Percentiles rank a stretch among this genome's conserved stretches.
Conservation (phyloP, 345 rosid species). For the Acer saccharum region DNA sequence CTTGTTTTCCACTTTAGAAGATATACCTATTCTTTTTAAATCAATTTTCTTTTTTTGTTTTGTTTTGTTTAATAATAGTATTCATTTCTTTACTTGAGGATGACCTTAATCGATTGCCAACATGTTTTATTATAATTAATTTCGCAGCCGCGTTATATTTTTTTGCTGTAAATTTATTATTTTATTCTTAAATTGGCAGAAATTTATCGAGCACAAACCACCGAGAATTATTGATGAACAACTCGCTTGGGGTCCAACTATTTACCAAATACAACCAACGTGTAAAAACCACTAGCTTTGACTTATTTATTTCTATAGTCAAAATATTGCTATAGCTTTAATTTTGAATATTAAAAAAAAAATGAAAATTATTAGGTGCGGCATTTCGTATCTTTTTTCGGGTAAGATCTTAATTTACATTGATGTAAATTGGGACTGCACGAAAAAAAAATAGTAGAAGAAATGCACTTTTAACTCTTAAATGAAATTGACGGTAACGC, state of each 20-base stretch:
- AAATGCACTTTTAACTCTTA: not conserved
- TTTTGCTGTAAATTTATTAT: not conserved
- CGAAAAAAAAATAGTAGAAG: not conserved
- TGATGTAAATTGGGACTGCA: no score
- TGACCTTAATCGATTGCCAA: not conserved
- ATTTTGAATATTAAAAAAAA: no score
- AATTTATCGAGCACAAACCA: not conserved
- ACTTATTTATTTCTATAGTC: not conserved
- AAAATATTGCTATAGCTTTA: no score
- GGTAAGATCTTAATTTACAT: no score
- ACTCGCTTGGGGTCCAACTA: conserved; percentile 21
- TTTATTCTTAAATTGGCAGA: conserved; percentile 1
- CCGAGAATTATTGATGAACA: not conserved
- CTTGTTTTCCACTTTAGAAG: not conserved
- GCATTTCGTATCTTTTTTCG: no score
- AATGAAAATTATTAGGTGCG: no score
- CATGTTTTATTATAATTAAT: not conserved
- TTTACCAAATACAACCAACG: conserved; percentile 3
- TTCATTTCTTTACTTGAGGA: not conserved
- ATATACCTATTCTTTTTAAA: not conserved
- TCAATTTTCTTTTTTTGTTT: not conserved
- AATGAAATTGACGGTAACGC: not conserved
- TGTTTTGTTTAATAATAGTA: not conserved
- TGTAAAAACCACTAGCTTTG: conserved; percentile 16
- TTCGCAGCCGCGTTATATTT: not conserved